phyloP scores from a whole-genome alignment of 805 yeast genomes.

The Ogataea chonburiensis region DNA sequence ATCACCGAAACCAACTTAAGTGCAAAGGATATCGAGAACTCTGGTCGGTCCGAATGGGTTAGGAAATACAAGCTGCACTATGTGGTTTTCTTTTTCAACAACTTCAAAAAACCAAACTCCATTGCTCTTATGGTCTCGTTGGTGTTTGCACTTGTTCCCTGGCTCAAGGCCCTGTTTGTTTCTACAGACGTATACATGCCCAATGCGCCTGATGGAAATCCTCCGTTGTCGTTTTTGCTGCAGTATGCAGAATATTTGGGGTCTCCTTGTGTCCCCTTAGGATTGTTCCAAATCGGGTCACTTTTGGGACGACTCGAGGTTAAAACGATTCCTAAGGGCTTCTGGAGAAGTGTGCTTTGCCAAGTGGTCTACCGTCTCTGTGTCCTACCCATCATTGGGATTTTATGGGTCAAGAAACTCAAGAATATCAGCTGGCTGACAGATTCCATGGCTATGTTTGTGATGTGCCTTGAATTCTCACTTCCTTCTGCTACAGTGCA shows the following conservation, averaged over 20 bases:
- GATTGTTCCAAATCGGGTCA: constrained; percentile 52
- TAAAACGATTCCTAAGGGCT: constrained; percentile 46
- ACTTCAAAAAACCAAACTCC: constrained; percentile 50
- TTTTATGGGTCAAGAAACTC: constrained; percentile 46
- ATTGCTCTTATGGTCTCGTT: constrained; percentile 45
- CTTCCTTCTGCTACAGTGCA: constrained; percentile 59
- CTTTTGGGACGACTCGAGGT: constrained; percentile 51
- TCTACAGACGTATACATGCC: constrained; percentile 31
- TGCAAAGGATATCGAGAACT: constrained; percentile 24
- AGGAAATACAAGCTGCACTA: constrained; percentile 31
- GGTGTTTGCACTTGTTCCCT: constrained; percentile 53
- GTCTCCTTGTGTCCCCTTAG: constrained; percentile 54
- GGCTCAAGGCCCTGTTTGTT: constrained; percentile 48
- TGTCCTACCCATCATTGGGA: constrained; percentile 53
- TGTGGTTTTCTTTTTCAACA: constrained; percentile 38
- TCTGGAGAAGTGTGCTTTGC: constrained; percentile 54
- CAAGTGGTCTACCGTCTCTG: constrained; percentile 43
- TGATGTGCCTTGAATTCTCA: constrained; percentile 47
- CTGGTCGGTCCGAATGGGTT: constrained; percentile 30
- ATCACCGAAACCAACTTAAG: constrained; percentile 36
- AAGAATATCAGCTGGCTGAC: constrained; percentile 49
- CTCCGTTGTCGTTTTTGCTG: constrained; percentile 54
- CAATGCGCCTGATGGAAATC: constrained; percentile 48
- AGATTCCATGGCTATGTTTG: constrained; percentile 41
- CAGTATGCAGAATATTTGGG: constrained; percentile 51